phyloP scores from a whole-genome alignment of 2,329 filamentous ascomycete species.

The Fusarium sp. region DNA sequence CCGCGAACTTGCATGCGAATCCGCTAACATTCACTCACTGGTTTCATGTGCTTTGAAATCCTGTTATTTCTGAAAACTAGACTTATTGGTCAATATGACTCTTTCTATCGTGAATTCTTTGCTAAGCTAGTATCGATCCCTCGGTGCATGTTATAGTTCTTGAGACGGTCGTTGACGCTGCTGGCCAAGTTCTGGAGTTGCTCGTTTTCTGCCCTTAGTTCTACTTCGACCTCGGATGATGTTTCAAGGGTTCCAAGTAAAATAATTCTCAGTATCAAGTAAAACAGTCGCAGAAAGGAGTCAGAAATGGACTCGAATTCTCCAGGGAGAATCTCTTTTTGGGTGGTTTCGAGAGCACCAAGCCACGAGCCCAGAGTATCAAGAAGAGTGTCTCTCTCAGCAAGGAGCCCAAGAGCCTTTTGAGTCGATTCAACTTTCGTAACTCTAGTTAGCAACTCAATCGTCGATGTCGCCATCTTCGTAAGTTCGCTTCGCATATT shows the following conservation, averaged over 20 bases:
- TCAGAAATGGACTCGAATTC: conserved; percentile 45
- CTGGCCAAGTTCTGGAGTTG: conserved; percentile 47
- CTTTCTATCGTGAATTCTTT: background rate
- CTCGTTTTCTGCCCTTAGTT: conserved; percentile 48
- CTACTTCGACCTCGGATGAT: conserved; percentile 40
- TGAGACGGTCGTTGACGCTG: conserved; percentile 47
- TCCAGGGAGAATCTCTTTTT: conserved; percentile 26
- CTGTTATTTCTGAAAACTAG: background rate
- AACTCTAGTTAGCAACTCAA: conserved; percentile 49
- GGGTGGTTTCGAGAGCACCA: conserved; percentile 42
- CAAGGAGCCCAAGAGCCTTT: conserved; percentile 42
- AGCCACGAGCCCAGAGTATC: conserved; percentile 50
- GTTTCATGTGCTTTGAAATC: background rate
- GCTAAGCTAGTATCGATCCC: background rate
- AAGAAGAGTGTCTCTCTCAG: conserved; percentile 48
- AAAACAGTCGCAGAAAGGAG: conserved; percentile 51
- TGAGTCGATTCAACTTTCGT: conserved; percentile 39
- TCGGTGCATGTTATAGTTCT: conserved; percentile 41
- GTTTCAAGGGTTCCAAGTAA: conserved; percentile 49
- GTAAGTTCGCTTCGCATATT: conserved; percentile 51
- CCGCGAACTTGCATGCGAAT: background rate
- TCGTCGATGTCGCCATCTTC: conserved; percentile 47
- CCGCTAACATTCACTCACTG: no score
- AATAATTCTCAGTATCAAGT: conserved; percentile 49
- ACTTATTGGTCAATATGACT: fast-evolving